Evolutionary conservation across 1,139 yeast species (phyloP), one percentile per base, ranked within the genome.

Genomic region (Pichia cactophila): DNA sequence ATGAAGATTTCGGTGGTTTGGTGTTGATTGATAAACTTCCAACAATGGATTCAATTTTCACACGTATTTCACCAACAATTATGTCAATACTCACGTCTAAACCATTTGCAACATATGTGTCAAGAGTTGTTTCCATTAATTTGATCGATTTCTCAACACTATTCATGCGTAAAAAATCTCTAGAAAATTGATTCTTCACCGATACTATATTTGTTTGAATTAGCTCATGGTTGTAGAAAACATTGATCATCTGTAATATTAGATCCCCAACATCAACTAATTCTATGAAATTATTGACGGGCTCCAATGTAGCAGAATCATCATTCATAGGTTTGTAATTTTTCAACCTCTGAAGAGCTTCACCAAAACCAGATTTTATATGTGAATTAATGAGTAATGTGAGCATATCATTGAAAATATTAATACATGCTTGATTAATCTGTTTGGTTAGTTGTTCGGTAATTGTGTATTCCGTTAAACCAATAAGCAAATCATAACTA

Each of bases 251-350:
- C 63, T 90, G 97, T 60, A 88, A 85, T 33, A 92, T 87, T 54
- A 90, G 70, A 64, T 92, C 98, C 8, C 96, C 97, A 58, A 88
- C 83, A 59, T 90, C 92, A 42, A 92, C 94, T 54, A 92, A 72
- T 62, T 90, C 97, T 20, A 94, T 86, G 61, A 92, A 92, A 49
- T 86, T 78, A 0, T 86, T 86, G 47, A 92, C 72, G 0, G 98
- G 97, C 56, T 86, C 94, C 11, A 86, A 86, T 29, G 50, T 49
- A 29, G 44, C 41, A 28, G 29, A 46, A 12, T 42, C 26, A 26
- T 46, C 59, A 36, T 54, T 43, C 8, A 52, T 74, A 0, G 95
- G 90, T 54, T 85, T 83, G 60, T 88, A 92, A 39, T 79, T 77
- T 50, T 80, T 75, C 52, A 92, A 70, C 45, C 88, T 78, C 2